Percentiles rank a stretch among this genome's conserved stretches.
These are phyloP conservation scores for Fermentozyma sake DNA, from an alignment of 1,139 yeast species.

Conservation along the genomic window DNA sequence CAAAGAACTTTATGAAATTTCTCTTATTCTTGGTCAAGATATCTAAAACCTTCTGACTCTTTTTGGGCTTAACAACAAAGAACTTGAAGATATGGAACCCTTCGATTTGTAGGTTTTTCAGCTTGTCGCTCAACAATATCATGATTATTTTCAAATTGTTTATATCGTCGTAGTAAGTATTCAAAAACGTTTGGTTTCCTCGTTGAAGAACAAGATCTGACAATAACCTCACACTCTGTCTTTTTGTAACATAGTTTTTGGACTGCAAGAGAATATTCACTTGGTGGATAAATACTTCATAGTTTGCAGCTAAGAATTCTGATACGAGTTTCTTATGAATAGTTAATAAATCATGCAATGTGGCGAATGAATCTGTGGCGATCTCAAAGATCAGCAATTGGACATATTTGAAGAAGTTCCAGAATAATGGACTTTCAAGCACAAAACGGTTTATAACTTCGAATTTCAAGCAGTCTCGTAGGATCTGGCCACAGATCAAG, in stretches of 20 bases:
- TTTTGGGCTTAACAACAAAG: slow-evolving; percentile 91
- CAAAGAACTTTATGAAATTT: slow-evolving; percentile 67
- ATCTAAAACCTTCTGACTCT: slow-evolving; percentile 73
- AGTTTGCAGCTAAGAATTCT: slow-evolving; percentile 59
- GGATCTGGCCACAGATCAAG: slow-evolving; percentile 69
- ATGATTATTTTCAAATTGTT: slow-evolving; percentile 80
- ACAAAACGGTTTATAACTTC: slow-evolving; percentile 65
- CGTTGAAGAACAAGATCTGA: slow-evolving; percentile 73
- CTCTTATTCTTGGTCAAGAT: slow-evolving; percentile 78
- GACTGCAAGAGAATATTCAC: slow-evolving; percentile 71
- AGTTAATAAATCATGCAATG: slow-evolving; percentile 66
- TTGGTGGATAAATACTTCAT: slow-evolving; percentile 50
- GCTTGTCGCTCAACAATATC: slow-evolving; percentile 83
- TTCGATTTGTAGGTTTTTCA: slow-evolving; percentile 83
- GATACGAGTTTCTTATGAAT: slow-evolving; percentile 64
- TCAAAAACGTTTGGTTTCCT: slow-evolving; percentile 68
- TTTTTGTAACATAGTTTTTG: slow-evolving; percentile 82
- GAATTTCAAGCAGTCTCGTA: slow-evolving; percentile 81
- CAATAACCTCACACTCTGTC: slow-evolving; percentile 81
- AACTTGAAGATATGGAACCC: slow-evolving; percentile 91
- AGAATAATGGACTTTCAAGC: slow-evolving; percentile 52
- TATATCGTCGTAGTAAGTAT: slow-evolving; percentile 72
- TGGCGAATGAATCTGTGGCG: slow-evolving; percentile 85
- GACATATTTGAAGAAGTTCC: slow-evolving; percentile 82
- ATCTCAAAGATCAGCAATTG: slow-evolving; percentile 77